Percentiles rank a stretch among this genome's conserved stretches.
These are phyloP conservation scores for Gamarada debralockiae DNA, from an alignment of 495 filamentous ascomycete genomes.

Conservation along the genomic window DNA sequence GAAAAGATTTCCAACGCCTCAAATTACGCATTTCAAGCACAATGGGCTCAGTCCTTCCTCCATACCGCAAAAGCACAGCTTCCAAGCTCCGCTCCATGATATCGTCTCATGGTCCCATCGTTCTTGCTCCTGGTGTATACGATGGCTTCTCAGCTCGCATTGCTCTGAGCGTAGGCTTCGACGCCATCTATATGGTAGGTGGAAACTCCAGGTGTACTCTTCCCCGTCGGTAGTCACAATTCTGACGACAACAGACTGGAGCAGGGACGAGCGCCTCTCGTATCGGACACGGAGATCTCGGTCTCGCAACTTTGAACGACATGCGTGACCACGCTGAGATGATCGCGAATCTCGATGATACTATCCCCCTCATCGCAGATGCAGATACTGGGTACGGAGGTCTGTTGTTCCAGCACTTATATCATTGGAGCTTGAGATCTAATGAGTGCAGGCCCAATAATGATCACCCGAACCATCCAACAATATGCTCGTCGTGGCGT, in stretches of 20 bases:
- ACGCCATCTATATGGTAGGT: slow-evolving; percentile 62
- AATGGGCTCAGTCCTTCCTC: not conserved
- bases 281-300: slow-evolving; percentile 60
- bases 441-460: slow-evolving; percentile 44
- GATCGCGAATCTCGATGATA: slow-evolving; percentile 59
- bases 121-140: slow-evolving; percentile 64
- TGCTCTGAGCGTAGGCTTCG: slow-evolving; percentile 55
- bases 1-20: no score
- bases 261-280: slow-evolving; percentile 61
- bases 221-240: not conserved
- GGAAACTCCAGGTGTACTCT: not conserved
- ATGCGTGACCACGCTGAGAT: slow-evolving; percentile 62
- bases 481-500: slow-evolving; percentile 63
- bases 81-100: not conserved
- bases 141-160: slow-evolving; percentile 66
- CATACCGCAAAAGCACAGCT: not conserved
- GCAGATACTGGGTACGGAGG: slow-evolving; percentile 61
- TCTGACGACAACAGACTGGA: slow-evolving; percentile 45
- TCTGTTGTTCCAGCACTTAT: slow-evolving; percentile 18
- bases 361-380: slow-evolving; percentile 60
- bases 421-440: not conserved
- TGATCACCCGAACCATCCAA: slow-evolving; percentile 59
- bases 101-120: slow-evolving; percentile 13
- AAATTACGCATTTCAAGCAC: not conserved
- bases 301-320: slow-evolving; percentile 56